These are phyloP conservation scores for Nemania abortiva DNA, from an alignment of 2,329 filamentous ascomycete genomes.

Conservation along the genomic window DNA sequence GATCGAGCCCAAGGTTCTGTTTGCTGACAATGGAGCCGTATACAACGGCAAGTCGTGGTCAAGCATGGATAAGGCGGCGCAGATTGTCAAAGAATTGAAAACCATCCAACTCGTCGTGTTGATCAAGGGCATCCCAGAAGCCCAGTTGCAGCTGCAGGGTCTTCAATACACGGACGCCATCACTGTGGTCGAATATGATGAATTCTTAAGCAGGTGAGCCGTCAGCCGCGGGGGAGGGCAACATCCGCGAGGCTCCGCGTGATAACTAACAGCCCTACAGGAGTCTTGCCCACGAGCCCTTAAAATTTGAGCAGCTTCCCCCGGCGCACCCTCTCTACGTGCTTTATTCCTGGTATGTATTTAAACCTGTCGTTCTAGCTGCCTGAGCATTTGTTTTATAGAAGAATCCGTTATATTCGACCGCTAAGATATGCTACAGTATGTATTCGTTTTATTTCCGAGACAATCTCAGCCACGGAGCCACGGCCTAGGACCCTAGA, in stretches of 20 bases:
- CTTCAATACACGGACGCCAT: conserved; percentile 56
- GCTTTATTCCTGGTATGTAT: conserved; percentile 77
- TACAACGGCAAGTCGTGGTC: conserved; percentile 94
- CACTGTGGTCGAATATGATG: conserved; percentile 60
- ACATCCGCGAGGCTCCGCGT: neutral
- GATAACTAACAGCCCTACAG: conserved; percentile 43
- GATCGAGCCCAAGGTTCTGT: conserved; percentile 84
- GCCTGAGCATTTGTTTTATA: too few species aligned
- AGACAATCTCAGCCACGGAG: too few species aligned
- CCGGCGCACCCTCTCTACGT: conserved; percentile 94
- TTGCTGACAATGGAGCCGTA: conserved; percentile 79
- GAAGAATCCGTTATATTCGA: too few species aligned
- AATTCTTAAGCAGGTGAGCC: conserved; percentile 57
- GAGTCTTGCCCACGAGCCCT: conserved; percentile 58
- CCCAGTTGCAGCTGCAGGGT: conserved; percentile 57
- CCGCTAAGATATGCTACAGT: too few species aligned
- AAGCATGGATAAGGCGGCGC: conserved; percentile 81
- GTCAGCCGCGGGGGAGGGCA: too few species aligned
- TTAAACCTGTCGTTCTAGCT: too few species aligned
- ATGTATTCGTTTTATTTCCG: too few species aligned
- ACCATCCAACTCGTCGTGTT: conserved; percentile 79
- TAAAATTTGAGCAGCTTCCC: conserved; percentile 80
- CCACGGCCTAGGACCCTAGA: too few species aligned
- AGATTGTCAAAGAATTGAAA: conserved; percentile 76
- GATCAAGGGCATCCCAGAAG: conserved; percentile 72